Conservation (phyloP, 1,284 basidiomycete genomes). For the Papiliotrema laurentii region DNA sequence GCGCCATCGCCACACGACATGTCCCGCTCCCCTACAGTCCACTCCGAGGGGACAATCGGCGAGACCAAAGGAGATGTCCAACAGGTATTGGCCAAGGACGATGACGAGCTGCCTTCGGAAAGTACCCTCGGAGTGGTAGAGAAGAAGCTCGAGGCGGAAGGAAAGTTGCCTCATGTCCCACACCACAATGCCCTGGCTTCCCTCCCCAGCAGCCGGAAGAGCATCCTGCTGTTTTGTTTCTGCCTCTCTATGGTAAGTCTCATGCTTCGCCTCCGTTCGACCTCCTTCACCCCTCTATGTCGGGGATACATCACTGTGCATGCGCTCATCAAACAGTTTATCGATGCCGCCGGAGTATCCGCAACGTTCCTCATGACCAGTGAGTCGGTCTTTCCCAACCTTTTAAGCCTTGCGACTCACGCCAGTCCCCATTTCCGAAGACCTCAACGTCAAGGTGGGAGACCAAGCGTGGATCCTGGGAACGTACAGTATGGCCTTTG, state of each 20-base stretch:
- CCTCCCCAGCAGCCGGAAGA: slow-evolving; percentile 25
- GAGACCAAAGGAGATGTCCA: neutral
- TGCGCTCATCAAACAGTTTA: slow-evolving; percentile 13
- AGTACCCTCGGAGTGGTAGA: slow-evolving; percentile 4
- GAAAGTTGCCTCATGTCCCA: slow-evolving; percentile 7
- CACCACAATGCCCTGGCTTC: slow-evolving; percentile 20
- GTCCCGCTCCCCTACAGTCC: slow-evolving; percentile 9
- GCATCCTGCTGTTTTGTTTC: slow-evolving; percentile 33
- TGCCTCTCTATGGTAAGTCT: slow-evolving; percentile 26
- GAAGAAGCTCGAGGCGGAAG: slow-evolving; percentile 8
- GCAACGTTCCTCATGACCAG: slow-evolving; percentile 44
- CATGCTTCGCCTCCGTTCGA: neutral
- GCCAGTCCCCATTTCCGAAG: slow-evolving; percentile 35
- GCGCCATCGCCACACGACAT: neutral
- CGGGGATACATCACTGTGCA: neutral
- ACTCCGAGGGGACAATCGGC: neutral
- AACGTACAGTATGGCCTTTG: slow-evolving; percentile 31
- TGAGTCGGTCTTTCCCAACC: no score
- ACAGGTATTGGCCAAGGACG: neutral
- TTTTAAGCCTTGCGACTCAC: no score
- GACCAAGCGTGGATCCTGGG: slow-evolving; percentile 42
- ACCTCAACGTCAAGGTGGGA: slow-evolving; percentile 26
- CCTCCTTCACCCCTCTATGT: neutral
- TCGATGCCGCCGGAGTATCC: slow-evolving; percentile 37
- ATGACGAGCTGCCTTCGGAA: slow-evolving; percentile 1